Evolutionary conservation across 2,329 filamentous ascomycete species (phyloP).

Genomic region (Curvularia sp.): DNA sequence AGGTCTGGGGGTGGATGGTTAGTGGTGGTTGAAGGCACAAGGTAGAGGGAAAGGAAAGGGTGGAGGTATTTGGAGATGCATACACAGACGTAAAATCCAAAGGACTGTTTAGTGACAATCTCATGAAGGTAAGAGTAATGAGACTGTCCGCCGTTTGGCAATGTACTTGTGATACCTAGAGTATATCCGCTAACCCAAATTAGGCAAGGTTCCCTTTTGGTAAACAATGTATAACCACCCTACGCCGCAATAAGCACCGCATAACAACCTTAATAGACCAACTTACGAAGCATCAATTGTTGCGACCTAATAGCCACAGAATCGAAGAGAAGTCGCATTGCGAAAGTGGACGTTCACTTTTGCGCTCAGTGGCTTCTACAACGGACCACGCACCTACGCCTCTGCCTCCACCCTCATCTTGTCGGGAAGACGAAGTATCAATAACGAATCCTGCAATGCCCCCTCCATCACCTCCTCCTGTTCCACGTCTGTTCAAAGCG

Average conservation of each 20-base stretch:
- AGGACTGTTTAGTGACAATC: no score
- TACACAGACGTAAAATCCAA: no score
- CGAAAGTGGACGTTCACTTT: conserved; percentile 1
- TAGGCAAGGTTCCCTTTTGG: no score
- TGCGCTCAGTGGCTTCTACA: conserved; percentile 4
- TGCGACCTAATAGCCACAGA: background rate
- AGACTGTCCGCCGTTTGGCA: no score
- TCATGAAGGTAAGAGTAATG: no score
- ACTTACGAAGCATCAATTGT: background rate
- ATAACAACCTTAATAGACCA: background rate
- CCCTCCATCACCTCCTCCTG: conserved; percentile 5
- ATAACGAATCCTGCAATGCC: background rate
- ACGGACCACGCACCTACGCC: conserved; percentile 1
- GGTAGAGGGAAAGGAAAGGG: no score
- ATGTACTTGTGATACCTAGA: no score
- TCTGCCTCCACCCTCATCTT: conserved; percentile 3
- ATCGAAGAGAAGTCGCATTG: background rate
- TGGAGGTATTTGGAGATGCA: no score
- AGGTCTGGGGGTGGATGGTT: no score
- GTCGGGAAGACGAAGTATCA: background rate
- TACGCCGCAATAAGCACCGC: background rate
- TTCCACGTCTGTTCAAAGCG: background rate
- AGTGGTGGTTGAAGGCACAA: no score
- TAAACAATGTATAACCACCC: background rate
- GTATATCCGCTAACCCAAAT: no score